Base-by-base conservation (phyloP, 805 yeast genomes). In the Wickerhamiella kurtzmanii region DNA sequence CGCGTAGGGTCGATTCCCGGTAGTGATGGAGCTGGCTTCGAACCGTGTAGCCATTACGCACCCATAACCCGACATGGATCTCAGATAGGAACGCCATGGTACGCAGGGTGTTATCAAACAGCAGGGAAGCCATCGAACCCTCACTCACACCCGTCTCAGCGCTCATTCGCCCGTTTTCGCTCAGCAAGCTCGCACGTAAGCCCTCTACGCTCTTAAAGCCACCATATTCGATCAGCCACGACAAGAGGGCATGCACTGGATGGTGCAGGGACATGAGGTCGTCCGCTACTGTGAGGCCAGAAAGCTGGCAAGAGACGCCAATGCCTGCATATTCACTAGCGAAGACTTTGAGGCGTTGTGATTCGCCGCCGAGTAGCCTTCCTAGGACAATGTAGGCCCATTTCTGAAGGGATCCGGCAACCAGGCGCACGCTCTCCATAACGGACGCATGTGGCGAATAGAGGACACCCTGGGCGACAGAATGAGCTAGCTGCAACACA, bases 41-140 rank as follows among this genome's bases (percentile, higher is more conserved):
- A 3, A 86, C 78, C 37, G 88, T 80, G 49, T 76, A 73, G 0
- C 98, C 98, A 63, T 89, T 89, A 57, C 97, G 74, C 0, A 89
- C 96, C 97, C 97, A 89, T 48, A 82, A 74, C 0, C 96, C 96
- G 0, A 82, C 78, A 50, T 84, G 80, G 6, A 89, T 82, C 57
- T 92, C 96, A 0, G 95, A 77, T 53, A 85, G 64, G 6, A 84
- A 63, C 0, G 84, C 95, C 22, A 86, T 59, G 0, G 88, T 80
- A 48, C 94, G 70, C 18, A 92, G 61, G 0, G 96, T 82, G 52
- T 82, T 79, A 52, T 86, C 95, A 52, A 81, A 74, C 4, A 81
- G 57, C 9, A 55, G 55, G 47, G 40, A 58, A 50, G 53, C 52
- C 54, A 20, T 60, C 50, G 46, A 50, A 22, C 48, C 50, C 25